These are phyloP conservation scores for Ophiocordyceps camponoti-rufipedis DNA, from an alignment of 2,329 filamentous ascomycete genomes.

Conservation along the genomic window DNA sequence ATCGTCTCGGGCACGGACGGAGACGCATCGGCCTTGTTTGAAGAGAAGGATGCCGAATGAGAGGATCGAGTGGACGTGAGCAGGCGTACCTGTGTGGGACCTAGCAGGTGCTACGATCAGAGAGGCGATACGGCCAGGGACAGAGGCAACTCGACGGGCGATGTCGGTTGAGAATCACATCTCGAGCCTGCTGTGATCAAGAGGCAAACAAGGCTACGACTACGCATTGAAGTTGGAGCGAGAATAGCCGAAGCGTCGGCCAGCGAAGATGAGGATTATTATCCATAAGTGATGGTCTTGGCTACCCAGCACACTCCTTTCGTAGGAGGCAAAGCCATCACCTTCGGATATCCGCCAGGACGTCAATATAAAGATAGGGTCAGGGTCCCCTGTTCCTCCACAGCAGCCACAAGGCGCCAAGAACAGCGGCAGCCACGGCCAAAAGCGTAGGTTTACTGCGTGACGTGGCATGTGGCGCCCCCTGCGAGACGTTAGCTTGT, in stretches of 20 bases:
- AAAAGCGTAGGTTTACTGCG: not conserved
- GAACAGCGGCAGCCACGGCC: not conserved
- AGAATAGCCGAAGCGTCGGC: no score
- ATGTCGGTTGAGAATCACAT: no score
- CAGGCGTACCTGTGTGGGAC: no score
- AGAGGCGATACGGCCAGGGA: no score
- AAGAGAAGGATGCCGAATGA: not conserved
- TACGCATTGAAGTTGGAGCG: no score
- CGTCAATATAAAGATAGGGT: not conserved
- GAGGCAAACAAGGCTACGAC: no score
- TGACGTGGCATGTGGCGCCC: not conserved
- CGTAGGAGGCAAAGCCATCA: not conserved
- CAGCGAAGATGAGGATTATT: no score
- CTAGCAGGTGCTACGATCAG: no score
- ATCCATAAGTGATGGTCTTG: no score
- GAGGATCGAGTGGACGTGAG: not conserved
- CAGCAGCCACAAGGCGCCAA: not conserved
- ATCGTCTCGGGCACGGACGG: constrained; percentile 46
- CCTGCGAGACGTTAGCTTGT: no score
- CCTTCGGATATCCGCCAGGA: not conserved
- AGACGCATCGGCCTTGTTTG: not conserved
- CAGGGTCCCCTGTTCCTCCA: not conserved
- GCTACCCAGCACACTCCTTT: not conserved
- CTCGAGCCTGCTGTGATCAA: no score
- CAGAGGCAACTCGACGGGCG: no score